Conservation (phyloP, 2,329 filamentous ascomycete species). For the Botrytis fabae region DNA sequence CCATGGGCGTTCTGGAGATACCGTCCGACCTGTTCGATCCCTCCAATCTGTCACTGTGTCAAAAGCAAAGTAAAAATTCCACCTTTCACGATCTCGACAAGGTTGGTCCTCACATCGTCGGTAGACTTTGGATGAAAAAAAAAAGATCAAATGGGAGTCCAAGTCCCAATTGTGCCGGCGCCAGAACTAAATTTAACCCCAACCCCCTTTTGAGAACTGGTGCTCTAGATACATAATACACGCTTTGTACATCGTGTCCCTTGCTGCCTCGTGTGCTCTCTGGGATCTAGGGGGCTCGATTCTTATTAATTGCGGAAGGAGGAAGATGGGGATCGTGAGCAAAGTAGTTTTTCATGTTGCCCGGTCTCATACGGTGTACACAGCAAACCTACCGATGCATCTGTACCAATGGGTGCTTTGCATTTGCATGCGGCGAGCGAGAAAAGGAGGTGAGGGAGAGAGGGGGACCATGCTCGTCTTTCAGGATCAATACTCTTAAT, state of each 20-base stretch:
- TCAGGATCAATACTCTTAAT: not conserved
- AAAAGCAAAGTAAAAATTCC: not conserved
- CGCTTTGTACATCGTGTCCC: not conserved
- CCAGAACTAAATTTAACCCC: not conserved
- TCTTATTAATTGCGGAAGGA: not conserved
- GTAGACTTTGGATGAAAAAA: not conserved
- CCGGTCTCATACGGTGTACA: not conserved
- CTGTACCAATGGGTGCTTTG: not conserved
- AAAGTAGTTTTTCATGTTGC: not conserved
- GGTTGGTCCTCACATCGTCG: not conserved
- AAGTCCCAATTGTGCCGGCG: not conserved
- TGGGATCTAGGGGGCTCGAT: slow-evolving; percentile 4
- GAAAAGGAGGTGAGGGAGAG: not conserved
- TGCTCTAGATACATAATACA: not conserved
- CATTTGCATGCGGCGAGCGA: not conserved
- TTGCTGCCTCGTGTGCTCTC: slow-evolving; percentile 14
- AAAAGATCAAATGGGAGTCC: slow-evolving; percentile 17
- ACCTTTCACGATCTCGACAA: not conserved
- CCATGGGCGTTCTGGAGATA: not conserved
- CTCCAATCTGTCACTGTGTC: not conserved
- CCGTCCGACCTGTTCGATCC: slow-evolving; percentile 9
- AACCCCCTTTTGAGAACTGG: slow-evolving; percentile 15
- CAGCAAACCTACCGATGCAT: not conserved
- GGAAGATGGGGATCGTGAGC: not conserved
- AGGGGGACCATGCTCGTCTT: no score